Evolutionary conservation across 2,329 filamentous ascomycete genomes (phyloP), one percentile per base, ranked within the genome.

Genomic region (Rhexocercosporidium sp.): DNA sequence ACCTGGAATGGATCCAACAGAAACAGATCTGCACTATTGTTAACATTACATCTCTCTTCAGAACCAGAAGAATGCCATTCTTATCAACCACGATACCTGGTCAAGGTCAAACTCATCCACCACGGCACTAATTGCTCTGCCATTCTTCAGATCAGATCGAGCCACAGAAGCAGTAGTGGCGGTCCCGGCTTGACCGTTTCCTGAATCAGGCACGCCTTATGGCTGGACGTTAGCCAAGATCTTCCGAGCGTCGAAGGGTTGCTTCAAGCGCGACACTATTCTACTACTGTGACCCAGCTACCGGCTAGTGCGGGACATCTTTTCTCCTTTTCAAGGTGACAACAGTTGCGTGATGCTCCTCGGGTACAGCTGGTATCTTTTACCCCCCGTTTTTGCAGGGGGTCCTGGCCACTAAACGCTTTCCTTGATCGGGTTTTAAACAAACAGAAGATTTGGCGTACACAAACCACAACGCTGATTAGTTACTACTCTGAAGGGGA

Each of bases 311-410:
- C 3, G 27, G 25, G 27, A 54, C 34, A 34, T 54, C 34, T 5
- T 37, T 16, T 25, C 49, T 37, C 18, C 31, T 37, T 37, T 37
- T 18, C 53, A 57, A 57, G 7, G 54, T n/a, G 20, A 25, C 12
- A 41, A 11, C 3, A 2, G 54, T 41, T 57, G 20, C 31, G 54
- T 20, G 34, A 41, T 34, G 31, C 11, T n/a, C n/a, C n/a, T n/a
- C n/a, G n/a, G n/a, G n/a, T n/a, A n/a, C n/a, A n/a, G n/a, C n/a
- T n/a, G n/a, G n/a, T n/a, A n/a, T n/a, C n/a, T n/a, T n/a, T n/a
- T n/a, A n/a, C n/a, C n/a, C n/a, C n/a, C n/a, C n/a, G 77, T 31
- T 31, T 31, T 31, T 31, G 29, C 29, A 31, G 9, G 29, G 29
- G 29, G 29, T 9, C 29, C 29, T 31, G 29, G 29, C 29, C 29